A percentile compares a stretch with the other conserved stretches of the same genome.
phyloP scores from a whole-genome alignment of 805 yeast species.

The Ogataea kodamae region DNA sequence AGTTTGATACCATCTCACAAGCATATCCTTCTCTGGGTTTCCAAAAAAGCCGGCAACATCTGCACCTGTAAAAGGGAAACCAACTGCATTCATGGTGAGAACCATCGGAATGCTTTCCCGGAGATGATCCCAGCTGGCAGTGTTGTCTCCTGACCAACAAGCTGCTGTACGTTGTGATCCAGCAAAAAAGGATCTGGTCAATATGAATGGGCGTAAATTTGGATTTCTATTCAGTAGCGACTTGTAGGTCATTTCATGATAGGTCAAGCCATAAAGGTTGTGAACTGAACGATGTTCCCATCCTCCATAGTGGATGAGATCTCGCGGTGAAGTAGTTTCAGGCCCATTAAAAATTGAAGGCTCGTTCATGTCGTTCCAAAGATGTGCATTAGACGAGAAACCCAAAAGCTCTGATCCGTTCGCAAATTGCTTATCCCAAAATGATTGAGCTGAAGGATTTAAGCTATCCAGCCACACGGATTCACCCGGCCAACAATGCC shows the following conservation, averaged over 20 bases:
- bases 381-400: constrained; percentile 59
- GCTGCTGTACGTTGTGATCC: constrained; percentile 93
- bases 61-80: constrained; percentile 91
- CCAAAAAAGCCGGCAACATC: constrained; percentile 98
- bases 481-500: constrained; percentile 98
- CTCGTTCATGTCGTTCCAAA: constrained; percentile 99
- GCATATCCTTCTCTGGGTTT: constrained; percentile 75
- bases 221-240: constrained; percentile 53
- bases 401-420: constrained; percentile 46
- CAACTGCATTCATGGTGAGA: constrained; percentile 73
- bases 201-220: constrained; percentile 72
- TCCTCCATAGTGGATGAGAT: constrained; percentile 68
- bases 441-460: constrained; percentile 53
- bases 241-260: constrained; percentile 74
- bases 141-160: constrained; percentile 98
- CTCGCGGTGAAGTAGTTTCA: constrained; percentile 86
- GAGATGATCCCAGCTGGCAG: constrained; percentile 87
- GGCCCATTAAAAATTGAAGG: constrained; percentile 95
- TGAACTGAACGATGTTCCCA: constrained; percentile 93
- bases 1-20: constrained; percentile 92
- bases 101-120: constrained; percentile 82
- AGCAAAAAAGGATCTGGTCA: constrained; percentile 82
- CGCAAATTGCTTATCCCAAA: constrained; percentile 56
- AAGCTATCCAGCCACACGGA: constrained; percentile 90
- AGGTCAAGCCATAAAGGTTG: constrained; percentile 76